phyloP scores from a whole-genome alignment of 2,329 filamentous ascomycete genomes.

The Fusarium devonianum region DNA sequence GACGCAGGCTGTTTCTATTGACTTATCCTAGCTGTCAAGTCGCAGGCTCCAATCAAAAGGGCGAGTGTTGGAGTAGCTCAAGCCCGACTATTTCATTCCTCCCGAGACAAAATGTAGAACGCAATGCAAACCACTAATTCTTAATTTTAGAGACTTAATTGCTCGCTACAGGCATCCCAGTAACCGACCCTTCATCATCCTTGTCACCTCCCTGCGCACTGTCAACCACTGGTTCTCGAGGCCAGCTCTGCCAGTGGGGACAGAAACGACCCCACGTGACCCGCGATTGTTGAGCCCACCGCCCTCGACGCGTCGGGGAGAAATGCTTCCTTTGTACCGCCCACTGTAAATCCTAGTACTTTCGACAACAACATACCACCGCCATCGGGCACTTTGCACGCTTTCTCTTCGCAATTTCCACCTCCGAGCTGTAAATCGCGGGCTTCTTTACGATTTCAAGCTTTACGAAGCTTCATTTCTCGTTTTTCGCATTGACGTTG shows the following conservation, averaged over 20 bases:
- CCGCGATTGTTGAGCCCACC: constrained; percentile 5
- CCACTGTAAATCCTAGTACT: constrained; percentile 21
- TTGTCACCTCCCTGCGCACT: constrained; percentile 6
- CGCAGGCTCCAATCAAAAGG: no score
- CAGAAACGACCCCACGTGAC: constrained; percentile 10
- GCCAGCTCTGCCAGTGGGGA: constrained; percentile 12
- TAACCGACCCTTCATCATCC: constrained; percentile 8
- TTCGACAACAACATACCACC: constrained; percentile 25
- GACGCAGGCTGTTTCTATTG: no score
- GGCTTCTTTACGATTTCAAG: constrained; percentile 5
- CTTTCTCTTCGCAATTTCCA: constrained; percentile 4
- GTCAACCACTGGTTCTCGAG: constrained; percentile 7
- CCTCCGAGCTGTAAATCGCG: constrained; percentile 7
- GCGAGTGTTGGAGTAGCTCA: no score
- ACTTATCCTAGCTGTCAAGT: no score
- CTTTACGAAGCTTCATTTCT: constrained; percentile 17
- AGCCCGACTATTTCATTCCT: no score
- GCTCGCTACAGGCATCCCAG: constrained; percentile 25
- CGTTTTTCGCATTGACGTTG: not conserved
- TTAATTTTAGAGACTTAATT: no score
- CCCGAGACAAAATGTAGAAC: no score
- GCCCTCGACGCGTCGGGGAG: constrained; percentile 16
- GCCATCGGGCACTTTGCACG: constrained; percentile 13
- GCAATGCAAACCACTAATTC: no score
- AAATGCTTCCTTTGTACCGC: constrained; percentile 17